Evolutionary conservation across 352 stramenopile genomes (phyloP).

Genomic region (Phytopythium delawarense): DNA sequence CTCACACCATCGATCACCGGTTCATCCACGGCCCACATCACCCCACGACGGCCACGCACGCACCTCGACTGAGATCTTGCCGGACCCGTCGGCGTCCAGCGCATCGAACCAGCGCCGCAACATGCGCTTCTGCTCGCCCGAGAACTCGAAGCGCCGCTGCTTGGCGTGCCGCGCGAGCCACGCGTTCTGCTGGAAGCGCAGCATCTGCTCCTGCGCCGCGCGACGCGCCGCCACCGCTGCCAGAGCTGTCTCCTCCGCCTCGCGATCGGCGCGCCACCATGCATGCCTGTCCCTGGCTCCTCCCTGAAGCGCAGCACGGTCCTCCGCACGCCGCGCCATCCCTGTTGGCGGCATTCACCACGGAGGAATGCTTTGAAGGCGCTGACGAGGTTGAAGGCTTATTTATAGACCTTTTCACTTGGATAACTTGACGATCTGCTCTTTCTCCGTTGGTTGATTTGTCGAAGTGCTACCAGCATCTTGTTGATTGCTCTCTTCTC

Average conservation of each 20-base stretch:
- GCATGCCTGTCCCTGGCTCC: background rate
- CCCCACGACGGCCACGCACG: background rate
- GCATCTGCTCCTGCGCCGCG: slow-evolving; percentile 42
- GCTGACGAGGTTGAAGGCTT: background rate
- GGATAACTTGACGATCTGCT: too few relatives aligned
- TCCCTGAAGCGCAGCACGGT: background rate
- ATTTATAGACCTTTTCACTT: too few relatives aligned
- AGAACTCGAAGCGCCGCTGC: slow-evolving; percentile 58
- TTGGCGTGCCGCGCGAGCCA: slow-evolving; percentile 72
- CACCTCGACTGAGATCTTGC: slow-evolving; percentile 71
- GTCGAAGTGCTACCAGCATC: too few relatives aligned
- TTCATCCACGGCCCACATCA: background rate
- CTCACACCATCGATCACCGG: too few relatives aligned
- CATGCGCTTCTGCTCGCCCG: slow-evolving; percentile 67
- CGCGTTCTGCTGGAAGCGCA: slow-evolving; percentile 55
- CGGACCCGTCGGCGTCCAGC: slow-evolving; percentile 57
- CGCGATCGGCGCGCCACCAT: slow-evolving; percentile 37
- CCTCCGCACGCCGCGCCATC: background rate
- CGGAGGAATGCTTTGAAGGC: too few relatives aligned
- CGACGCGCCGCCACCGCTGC: slow-evolving; percentile 23
- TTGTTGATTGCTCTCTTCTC: too few relatives aligned
- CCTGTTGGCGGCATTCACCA: background rate
- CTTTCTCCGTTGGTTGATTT: too few relatives aligned
- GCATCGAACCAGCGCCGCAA: slow-evolving; percentile 74
- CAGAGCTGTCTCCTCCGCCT: slow-evolving; percentile 8